These are phyloP conservation scores for Fusarium denticulatum DNA, from an alignment of 2,329 filamentous ascomycete species.

Conservation along the genomic window DNA sequence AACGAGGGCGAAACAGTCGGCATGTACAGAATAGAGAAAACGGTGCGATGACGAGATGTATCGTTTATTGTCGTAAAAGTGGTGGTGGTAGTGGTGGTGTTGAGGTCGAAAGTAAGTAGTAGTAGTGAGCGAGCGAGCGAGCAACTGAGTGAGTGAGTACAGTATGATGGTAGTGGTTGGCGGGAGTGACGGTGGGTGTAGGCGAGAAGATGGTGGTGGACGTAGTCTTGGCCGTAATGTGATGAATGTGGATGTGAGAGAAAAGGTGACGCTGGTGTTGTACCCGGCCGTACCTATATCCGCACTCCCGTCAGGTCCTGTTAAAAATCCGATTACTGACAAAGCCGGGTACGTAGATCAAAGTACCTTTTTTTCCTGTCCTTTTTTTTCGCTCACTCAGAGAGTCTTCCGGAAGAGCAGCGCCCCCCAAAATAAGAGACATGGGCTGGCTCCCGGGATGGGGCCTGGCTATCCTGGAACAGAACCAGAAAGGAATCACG, in stretches of 20 bases:
- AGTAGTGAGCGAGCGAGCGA: conserved; percentile 18
- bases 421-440: conserved; percentile 30
- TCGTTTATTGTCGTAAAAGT: conserved; percentile 24
- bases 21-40: conserved; percentile 4
- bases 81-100: conserved; percentile 36
- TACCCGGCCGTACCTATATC: conserved; percentile 45
- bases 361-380: conserved; percentile 1
- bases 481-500: conserved; percentile 40
- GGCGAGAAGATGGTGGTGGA: conserved; percentile 29
- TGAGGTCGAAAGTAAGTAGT: conserved; percentile 24
- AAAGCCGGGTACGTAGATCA: conserved; percentile 11
- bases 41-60: conserved; percentile 24
- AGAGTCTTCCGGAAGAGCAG: conserved; percentile 19
- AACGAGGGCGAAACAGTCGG: conserved; percentile 2
- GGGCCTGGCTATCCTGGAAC: conserved; percentile 11
- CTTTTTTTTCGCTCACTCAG: neutral
- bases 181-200: conserved; percentile 40
- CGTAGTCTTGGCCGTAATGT: conserved; percentile 26
- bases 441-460: conserved; percentile 20
- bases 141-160: conserved; percentile 3
- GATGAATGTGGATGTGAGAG: conserved; percentile 12
- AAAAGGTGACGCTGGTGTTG: conserved; percentile 38
- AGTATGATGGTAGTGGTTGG: conserved; percentile 34
- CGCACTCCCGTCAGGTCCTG: conserved; percentile 17
- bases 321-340: conserved; percentile 16